phyloP scores from a whole-genome alignment of 208 protist species.

The Leishmania arabica region DNA sequence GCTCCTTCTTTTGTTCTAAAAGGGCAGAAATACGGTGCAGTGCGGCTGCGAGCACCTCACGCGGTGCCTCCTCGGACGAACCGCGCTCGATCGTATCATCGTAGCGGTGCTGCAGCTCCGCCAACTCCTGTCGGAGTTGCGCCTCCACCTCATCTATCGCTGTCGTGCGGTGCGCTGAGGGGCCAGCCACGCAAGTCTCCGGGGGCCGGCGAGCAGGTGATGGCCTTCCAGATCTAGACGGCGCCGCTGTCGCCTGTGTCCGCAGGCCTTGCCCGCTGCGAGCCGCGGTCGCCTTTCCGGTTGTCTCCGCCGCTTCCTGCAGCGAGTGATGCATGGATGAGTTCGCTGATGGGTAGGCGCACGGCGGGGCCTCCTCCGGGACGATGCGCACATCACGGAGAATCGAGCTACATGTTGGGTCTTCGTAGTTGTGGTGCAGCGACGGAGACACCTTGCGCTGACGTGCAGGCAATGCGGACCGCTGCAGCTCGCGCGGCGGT shows the following conservation, averaged over 20 bases:
- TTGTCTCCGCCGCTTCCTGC: not conserved
- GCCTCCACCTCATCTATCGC: conserved; percentile 51
- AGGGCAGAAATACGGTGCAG: conserved; percentile 58
- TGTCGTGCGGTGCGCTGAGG: not conserved
- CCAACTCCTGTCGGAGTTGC: conserved; percentile 72
- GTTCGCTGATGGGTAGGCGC: conserved; percentile 26
- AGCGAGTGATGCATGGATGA: conserved; percentile 21
- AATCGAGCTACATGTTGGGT: conserved; percentile 86
- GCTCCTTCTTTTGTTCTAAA: conserved; percentile 82
- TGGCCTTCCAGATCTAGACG: not conserved
- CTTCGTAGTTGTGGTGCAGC: conserved; percentile 51
- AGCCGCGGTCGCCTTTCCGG: not conserved
- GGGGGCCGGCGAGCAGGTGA: conserved; percentile 2
- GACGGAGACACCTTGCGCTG: not conserved
- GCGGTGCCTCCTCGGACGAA: conserved; percentile 50
- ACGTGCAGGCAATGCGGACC: not conserved
- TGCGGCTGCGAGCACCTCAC: conserved; percentile 53
- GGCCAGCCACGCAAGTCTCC: not conserved
- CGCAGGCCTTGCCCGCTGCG: not conserved
- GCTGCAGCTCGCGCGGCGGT: not conserved
- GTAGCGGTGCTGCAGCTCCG: conserved; percentile 74
- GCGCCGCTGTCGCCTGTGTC: not conserved
- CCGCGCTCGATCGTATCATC: conserved; percentile 60
- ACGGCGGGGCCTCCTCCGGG: conserved; percentile 32
- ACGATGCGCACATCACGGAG: conserved; percentile 76